These are phyloP conservation scores for Gossypium bickii DNA, from an alignment of 345 rosid genomes.

Conservation along the genomic window DNA sequence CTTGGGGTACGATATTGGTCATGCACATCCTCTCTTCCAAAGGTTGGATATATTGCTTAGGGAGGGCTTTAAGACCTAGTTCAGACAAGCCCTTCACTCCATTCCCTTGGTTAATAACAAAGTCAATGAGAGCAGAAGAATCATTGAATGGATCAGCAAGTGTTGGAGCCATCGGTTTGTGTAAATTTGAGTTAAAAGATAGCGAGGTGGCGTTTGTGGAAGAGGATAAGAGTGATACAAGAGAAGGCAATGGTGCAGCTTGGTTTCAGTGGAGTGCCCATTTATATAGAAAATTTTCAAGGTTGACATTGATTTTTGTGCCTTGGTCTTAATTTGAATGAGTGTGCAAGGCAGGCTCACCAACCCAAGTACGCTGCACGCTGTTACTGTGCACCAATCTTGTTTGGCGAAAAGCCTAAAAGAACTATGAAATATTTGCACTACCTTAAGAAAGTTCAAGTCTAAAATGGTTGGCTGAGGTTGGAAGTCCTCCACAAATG, in stretches of 20 bases:
- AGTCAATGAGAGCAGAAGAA: not conserved
- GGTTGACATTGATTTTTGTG: not conserved
- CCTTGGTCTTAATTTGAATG: not conserved
- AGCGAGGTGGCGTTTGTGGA: not conserved
- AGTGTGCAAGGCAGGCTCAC: not conserved
- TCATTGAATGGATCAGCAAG: not conserved
- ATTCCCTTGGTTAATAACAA: slow-evolving; percentile 17
- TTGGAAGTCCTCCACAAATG: too few species aligned
- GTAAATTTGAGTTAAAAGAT: not conserved
- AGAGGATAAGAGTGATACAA: not conserved
- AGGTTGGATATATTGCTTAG: not conserved
- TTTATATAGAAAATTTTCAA: too few species aligned
- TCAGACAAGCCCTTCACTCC: slow-evolving; percentile 21
- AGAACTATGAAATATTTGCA: too few species aligned
- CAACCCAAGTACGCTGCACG: not conserved
- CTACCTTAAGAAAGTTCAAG: too few species aligned
- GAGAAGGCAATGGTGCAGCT: not conserved
- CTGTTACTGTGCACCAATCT: not conserved
- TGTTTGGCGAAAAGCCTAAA: not conserved
- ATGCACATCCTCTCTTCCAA: not conserved
- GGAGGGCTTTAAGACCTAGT: slow-evolving; percentile 14
- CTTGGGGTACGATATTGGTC: not conserved
- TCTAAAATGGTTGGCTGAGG: too few species aligned
- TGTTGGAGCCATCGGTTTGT: not conserved
- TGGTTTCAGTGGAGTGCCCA: not conserved